Evolutionary conservation across 345 rosid genomes (phyloP), one percentile per base, ranked within the genome.

Genomic region (Crucihimalaya himalaica): DNA sequence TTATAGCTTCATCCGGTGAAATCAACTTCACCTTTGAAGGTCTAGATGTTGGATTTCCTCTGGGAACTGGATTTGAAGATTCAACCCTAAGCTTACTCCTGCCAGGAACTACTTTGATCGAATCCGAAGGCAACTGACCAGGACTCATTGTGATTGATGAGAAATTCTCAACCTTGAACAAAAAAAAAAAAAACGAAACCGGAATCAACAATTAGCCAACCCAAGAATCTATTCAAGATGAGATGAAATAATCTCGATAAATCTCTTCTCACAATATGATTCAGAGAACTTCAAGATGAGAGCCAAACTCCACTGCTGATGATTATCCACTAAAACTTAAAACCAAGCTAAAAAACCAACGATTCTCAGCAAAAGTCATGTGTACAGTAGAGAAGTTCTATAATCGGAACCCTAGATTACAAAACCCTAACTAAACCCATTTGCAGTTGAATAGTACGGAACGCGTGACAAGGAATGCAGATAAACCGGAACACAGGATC

Each of bases 31-130:
- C 79, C 64, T 69, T 76, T 62, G 74, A 53, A 15, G 64, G 1
- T 52, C 10, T 69, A 69, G n/a, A 42, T 2, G 15, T 14, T 45
- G 51, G 63, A 4, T 35, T 76, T 20, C 64, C 70, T 62, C 23
- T 76, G 8, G 79, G 34, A 16, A 75, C 70, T 8, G 79, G 79
- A 18, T 68, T 75, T 32, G 74, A 61, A 32, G 79, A 75, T 34
- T 75, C 79, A 53, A 75, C 69, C 3, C 70, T 55, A 5, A 51
- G 14, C 18, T 75, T 75, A 68, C 79, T 68, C 63, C 79, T 68
- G 0, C 74, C 74, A 43, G 79, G 79, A n/a, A 69, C 74, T 61
- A 43, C 74, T 68, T 75, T 68, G 54, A 75, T 75, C 3, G 78
- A 74, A 48, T 74, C 37, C 25, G 73, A 67, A 50, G 73, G 62